Evolutionary conservation across 768 basidiomycete species (phyloP).

Genomic region (Symmetrospora coprosmae): DNA sequence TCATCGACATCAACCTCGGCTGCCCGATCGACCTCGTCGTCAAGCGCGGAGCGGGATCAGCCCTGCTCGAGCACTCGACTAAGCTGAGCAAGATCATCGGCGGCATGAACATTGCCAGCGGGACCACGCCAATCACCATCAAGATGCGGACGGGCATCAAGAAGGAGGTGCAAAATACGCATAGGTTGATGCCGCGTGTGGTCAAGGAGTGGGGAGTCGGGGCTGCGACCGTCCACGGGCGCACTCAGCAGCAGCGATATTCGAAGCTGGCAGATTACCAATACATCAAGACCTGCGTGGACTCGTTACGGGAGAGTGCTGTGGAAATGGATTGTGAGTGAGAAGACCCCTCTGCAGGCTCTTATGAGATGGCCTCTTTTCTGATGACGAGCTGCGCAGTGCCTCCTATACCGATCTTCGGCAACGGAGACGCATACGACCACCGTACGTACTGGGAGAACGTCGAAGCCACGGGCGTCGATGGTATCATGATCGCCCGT

Average conservation of each 20-base stretch:
- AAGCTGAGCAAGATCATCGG: slow-evolving; percentile 72
- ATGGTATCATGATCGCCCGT: slow-evolving; percentile 87
- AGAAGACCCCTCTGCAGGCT: no score
- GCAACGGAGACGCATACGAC: slow-evolving; percentile 89
- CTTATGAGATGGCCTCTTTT: no score
- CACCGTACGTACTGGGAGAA: slow-evolving; percentile 65
- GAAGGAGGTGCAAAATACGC: slow-evolving; percentile 58
- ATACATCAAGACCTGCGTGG: slow-evolving; percentile 65
- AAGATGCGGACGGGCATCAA: slow-evolving; percentile 78
- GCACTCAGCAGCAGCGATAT: slow-evolving; percentile 88
- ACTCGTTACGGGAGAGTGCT: slow-evolving; percentile 9
- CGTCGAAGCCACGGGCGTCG: slow-evolving; percentile 66
- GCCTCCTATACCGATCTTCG: slow-evolving; percentile 74
- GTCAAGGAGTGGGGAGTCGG: slow-evolving; percentile 45
- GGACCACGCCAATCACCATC: slow-evolving; percentile 78
- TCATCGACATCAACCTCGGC: slow-evolving; percentile 66
- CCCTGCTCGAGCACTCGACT: slow-evolving; percentile 58
- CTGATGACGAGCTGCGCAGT: not conserved
- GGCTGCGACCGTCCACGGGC: slow-evolving; percentile 67
- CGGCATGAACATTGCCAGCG: slow-evolving; percentile 82
- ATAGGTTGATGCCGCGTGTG: slow-evolving; percentile 77
- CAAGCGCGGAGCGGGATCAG: slow-evolving; percentile 33
- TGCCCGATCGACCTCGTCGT: slow-evolving; percentile 87
- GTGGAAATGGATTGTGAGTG: slow-evolving; percentile 37
- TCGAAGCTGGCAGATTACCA: slow-evolving; percentile 84